phyloP scores from a whole-genome alignment of 139 green algal species.

The Volvox africanus region DNA sequence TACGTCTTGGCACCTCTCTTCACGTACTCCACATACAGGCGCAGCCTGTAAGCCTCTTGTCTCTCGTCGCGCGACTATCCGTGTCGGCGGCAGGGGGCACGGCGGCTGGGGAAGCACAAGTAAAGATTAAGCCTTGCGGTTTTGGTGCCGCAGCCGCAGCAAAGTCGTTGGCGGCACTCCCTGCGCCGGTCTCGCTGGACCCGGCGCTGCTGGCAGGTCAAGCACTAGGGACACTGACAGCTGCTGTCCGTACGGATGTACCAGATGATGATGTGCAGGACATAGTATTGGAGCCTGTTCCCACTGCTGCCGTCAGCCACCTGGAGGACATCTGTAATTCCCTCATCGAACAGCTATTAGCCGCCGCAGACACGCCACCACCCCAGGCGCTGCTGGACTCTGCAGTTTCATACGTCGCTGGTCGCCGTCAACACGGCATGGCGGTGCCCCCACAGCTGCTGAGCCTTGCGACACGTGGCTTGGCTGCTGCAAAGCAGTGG shows the following conservation, averaged over 20 bases:
- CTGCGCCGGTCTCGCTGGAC: constrained; percentile 15
- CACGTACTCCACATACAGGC: constrained; percentile 15
- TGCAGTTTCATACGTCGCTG: constrained; percentile 8
- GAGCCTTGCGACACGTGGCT: background rate
- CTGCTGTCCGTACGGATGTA: background rate
- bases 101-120: background rate
- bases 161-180: constrained; percentile 11
- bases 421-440: constrained; percentile 34
- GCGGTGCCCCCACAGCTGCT: constrained; percentile 36
- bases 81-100: constrained; percentile 13
- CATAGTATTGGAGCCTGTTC: constrained; percentile 11
- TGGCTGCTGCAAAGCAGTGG: constrained; percentile 29
- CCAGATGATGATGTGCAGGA: background rate
- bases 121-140: background rate
- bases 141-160: background rate
- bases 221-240: background rate
- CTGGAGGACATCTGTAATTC: constrained; percentile 39
- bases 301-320: constrained; percentile 5
- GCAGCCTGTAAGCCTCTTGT: constrained; percentile 41
- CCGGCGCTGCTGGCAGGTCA: background rate
- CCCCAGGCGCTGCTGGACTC: constrained; percentile 28
- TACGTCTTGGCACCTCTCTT: constrained; percentile 26
- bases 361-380: background rate
- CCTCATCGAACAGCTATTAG: constrained; percentile 25
- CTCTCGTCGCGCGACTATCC: constrained; percentile 41